phyloP scores from a whole-genome alignment of 805 yeast genomes.

The Starmerella tilneyi region DNA sequence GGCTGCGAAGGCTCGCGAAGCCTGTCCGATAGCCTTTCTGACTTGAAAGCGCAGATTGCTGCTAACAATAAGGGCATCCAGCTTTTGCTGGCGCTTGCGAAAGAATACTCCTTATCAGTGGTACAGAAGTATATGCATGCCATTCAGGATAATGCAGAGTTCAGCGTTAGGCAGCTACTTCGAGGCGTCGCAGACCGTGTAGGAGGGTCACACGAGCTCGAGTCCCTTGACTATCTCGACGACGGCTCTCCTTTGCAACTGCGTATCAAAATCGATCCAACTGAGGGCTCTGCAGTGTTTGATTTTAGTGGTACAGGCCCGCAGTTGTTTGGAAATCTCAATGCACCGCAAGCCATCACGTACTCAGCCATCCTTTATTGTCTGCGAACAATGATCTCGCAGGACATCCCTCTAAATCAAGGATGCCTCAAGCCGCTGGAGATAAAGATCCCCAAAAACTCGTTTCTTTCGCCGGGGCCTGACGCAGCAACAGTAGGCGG shows the following conservation, averaged over 20 bases:
- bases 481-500: slow-evolving; percentile 94
- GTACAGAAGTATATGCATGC: slow-evolving; percentile 70
- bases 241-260: slow-evolving; percentile 31
- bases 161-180: slow-evolving; percentile 52
- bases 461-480: slow-evolving; percentile 60
- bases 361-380: slow-evolving; percentile 83
- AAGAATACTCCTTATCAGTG: slow-evolving; percentile 50
- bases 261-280: slow-evolving; percentile 36
- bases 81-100: slow-evolving; percentile 48
- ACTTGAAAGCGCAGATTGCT: slow-evolving; percentile 74
- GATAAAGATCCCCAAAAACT: slow-evolving; percentile 51
- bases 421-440: slow-evolving; percentile 79
- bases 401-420: slow-evolving; percentile 84
- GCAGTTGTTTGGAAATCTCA: slow-evolving; percentile 81
- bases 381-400: slow-evolving; percentile 70
- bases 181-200: slow-evolving; percentile 37
- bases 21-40: slow-evolving; percentile 72
- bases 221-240: slow-evolving; percentile 29
- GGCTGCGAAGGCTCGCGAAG: slow-evolving; percentile 88
- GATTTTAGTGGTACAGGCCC: slow-evolving; percentile 81
- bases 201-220: slow-evolving; percentile 20
- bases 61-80: slow-evolving; percentile 80
- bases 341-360: slow-evolving; percentile 87
- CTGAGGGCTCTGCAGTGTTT: slow-evolving; percentile 54
- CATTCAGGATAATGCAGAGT: slow-evolving; percentile 68